Evolutionary conservation across 495 filamentous ascomycete genomes (phyloP), one percentile per base, ranked within the genome.

Genomic region (Hyaloscypha bicolor): DNA sequence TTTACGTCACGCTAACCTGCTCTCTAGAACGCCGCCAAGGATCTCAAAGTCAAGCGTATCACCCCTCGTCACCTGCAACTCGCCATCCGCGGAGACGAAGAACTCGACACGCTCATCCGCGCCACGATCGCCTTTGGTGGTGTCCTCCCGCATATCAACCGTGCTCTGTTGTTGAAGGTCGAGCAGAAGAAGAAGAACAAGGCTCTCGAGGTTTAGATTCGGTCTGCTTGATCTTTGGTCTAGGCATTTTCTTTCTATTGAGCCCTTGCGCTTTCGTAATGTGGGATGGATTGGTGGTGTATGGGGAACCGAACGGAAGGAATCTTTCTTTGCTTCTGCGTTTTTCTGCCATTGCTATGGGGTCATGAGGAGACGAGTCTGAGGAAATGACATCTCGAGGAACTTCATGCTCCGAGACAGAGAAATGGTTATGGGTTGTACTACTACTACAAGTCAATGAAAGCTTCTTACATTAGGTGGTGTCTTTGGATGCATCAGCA

Each of bases 21-120:
- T 55, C 70, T 25, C 25, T 25, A 87, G 85, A 99, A 99, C 76
- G 95, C 95, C 39, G 95, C 95, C 77, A 98, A 98, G 84, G 95
- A 99, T 79, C 90, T 98, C 73, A 99, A 99, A 80, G 95, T 98
- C 82, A 99, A 98, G 90, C 95, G 95, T 80, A 99, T 99, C 82
- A 99, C 95, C 4, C 95, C 95, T 35, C 95, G 95, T 76, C 95
- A 99, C 79, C 82, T 99, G 70, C 95, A 99, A 79, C 92, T 99
- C 56, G 95, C 95, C 72, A 99, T 99, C 79, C 93, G 95, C 72
- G 95, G 95, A 75, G 95, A 99, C 78, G 95, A 99, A 82, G 95
- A 99, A 81, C 85, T 99, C 70, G 95, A 99, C 74, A 98, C 93
- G 48, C 85, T 99, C 37, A 98, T 98, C 77, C 91, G 96, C 72